phyloP scores from a whole-genome alignment of 2,329 filamentous ascomycete genomes.

The Curvularia hawaiiensis region DNA sequence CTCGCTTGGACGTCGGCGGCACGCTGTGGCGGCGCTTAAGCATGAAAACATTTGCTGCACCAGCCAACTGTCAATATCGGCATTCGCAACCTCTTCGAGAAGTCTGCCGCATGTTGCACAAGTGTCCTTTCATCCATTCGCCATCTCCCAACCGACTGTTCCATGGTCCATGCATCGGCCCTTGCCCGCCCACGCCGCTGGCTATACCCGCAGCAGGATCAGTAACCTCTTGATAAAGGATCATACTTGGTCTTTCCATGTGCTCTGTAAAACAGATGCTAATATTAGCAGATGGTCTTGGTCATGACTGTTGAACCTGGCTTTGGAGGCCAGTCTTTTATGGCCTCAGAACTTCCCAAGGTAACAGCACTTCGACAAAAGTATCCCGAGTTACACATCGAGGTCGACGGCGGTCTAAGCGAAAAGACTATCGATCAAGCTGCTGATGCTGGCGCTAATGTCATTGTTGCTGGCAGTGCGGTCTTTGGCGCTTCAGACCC shows the following conservation, averaged over 20 bases:
- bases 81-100: slow-evolving; percentile 24
- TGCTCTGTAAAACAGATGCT: slow-evolving; percentile 9
- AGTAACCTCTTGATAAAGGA: slow-evolving; percentile 12
- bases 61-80: slow-evolving; percentile 22
- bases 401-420: slow-evolving; percentile 92
- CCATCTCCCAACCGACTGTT: slow-evolving; percentile 2
- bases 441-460: slow-evolving; percentile 93
- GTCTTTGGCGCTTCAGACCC: slow-evolving; percentile 94
- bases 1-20: slow-evolving; percentile 32
- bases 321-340: slow-evolving; percentile 98
- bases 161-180: slow-evolving; percentile 9
- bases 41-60: slow-evolving; percentile 22
- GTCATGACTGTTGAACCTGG: slow-evolving; percentile 98
- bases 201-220: slow-evolving; percentile 17
- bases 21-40: slow-evolving; percentile 42
- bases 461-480: slow-evolving; percentile 95
- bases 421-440: slow-evolving; percentile 90
- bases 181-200: slow-evolving; percentile 22
- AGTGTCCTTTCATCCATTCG: slow-evolving; percentile 17
- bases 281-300: slow-evolving; percentile 79
- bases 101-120: slow-evolving; percentile 18
- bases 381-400: slow-evolving; percentile 94
- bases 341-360: slow-evolving; percentile 94
- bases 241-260: slow-evolving; percentile 8
- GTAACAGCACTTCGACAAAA: slow-evolving; percentile 79